These are phyloP conservation scores for Pythium phragmitis DNA, from an alignment of 352 stramenopile species.

Conservation along the genomic window DNA sequence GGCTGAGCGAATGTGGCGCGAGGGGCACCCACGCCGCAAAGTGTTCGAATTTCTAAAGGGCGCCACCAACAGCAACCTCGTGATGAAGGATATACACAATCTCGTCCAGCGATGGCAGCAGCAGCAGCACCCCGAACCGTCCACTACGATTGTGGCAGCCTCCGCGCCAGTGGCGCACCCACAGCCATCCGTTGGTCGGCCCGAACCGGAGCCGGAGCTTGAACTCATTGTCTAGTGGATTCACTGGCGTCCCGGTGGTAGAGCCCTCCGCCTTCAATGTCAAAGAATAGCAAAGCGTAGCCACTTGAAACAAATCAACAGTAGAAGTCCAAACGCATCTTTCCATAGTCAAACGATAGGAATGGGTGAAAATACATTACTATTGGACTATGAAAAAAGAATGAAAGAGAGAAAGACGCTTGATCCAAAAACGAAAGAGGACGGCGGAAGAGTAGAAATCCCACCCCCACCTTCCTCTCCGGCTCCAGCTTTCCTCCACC, in stretches of 20 bases:
- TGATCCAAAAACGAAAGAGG: constrained; percentile 24
- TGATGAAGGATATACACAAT: constrained; percentile 86
- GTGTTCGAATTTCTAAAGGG: constrained; percentile 78
- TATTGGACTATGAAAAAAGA: constrained; percentile 32
- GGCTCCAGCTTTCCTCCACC: constrained; percentile 28
- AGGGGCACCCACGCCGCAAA: constrained; percentile 51
- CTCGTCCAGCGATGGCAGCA: constrained; percentile 71
- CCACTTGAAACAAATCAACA: neutral
- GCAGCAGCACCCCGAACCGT: constrained; percentile 13
- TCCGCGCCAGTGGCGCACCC: neutral
- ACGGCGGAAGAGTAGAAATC: neutral
- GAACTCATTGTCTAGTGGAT: constrained; percentile 5
- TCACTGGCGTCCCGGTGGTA: neutral
- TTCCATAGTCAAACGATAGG: constrained; percentile 23
- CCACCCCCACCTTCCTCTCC: neutral
- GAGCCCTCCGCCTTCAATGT: neutral
- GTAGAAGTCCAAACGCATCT: constrained; percentile 1
- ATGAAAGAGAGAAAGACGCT: constrained; percentile 28
- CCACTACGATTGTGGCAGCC: neutral
- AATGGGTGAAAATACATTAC: constrained; percentile 35
- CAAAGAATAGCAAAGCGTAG: neutral
- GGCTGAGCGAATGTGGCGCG: constrained; percentile 61
- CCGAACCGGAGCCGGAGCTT: neutral
- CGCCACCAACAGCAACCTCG: constrained; percentile 43
- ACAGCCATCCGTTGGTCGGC: neutral